Base-by-base conservation (phyloP, 306 rosid genomes). In the Vicia sativa region DNA sequence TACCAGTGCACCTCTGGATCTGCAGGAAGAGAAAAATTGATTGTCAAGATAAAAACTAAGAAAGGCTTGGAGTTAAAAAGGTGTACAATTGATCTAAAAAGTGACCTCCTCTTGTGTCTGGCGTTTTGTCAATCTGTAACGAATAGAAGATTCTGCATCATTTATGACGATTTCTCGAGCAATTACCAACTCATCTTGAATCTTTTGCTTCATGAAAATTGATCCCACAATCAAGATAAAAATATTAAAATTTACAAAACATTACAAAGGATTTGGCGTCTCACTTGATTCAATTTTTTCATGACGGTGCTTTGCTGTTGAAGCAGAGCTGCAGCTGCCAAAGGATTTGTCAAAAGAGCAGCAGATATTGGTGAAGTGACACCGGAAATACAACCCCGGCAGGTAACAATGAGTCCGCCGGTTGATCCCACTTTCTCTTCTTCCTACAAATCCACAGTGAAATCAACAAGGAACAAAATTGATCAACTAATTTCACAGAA, bases 371-470 rank as follows among this genome's bases (percentile, higher is more conserved):
- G 37, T 3, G 81, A 71, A 70, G 74, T 35, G 42, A 74, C 67
- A 5, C 70, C 80, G n/a, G n/a, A n/a, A n/a, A n/a, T n/a, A n/a
- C n/a, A n/a, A n/a, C n/a, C n/a, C n/a, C 85, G 21, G 82, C 79
- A 10, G 88, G 71, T 57, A 85, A 74, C 80, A 86, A 70, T 4
- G 87, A 79, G 76, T 87, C 95, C 2, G 97, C 98, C 8, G 97
- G 98, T 70, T 88, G 96, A 83, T 93, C 98, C 98, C 98, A 93
- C 82, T 85, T 93, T 70, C 98, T 86, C 82, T 86, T 93, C 86
- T 79, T 93, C 71, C 97, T 92, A 84, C 63, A 15, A 58, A 28
- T 31, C 26, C 49, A 60, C 18, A 58, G 14, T 38, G 25, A 15
- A 65, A 70, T 71, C 57, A 54, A 61, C 60, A 29, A 2, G 18